Evolutionary conservation across 2,329 filamentous ascomycete genomes (phyloP), one percentile per base, ranked within the genome.

Genomic region (Aaosphaeria arxii): DNA sequence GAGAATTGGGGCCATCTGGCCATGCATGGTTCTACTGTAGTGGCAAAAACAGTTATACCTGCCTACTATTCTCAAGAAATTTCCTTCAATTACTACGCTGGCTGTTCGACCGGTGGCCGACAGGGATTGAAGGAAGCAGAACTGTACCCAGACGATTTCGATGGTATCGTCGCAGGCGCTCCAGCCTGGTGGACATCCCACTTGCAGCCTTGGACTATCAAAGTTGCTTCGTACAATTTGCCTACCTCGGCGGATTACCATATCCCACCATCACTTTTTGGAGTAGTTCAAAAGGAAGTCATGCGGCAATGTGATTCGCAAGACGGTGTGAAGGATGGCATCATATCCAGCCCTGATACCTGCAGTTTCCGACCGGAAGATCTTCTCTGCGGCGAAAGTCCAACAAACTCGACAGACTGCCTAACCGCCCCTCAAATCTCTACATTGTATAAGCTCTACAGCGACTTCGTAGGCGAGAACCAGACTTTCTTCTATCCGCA

Each of bases 71-170:
- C 66, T 3, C 69, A 59, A 6, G 56, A 63, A 0, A 69, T 73
- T 1, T 61, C 65, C 9, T 77, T 75, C 45, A 76, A 73, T 5
- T 85, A 84, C 62, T 84, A 77, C 51, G 58, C 77, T 2, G 82
- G 82, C 6, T 85, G 82, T 57, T 84, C 80, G 0, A 77, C 79
- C 0, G 83, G 83, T 5, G 82, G 83, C 1, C 71, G 82, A 0
- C 79, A 85, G 67, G 82, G 80, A 4, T 67, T 82, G 32, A 79
- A 78, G 45, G 74, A 76, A 5, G 75, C 78, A 0, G 75, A 84
- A 53, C 58, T 67, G 11, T 83, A 75, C 50, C 80, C 82, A 0
- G 68, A 76, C 0, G 80, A 83, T 50, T 83, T 84, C 47, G 79
- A 84, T 53, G 81, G 81, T 17, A 71, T 80, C 7, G 58, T 84